Conservation (phyloP, 768 basidiomycete species). For the Lyophyllum atratum region DNA sequence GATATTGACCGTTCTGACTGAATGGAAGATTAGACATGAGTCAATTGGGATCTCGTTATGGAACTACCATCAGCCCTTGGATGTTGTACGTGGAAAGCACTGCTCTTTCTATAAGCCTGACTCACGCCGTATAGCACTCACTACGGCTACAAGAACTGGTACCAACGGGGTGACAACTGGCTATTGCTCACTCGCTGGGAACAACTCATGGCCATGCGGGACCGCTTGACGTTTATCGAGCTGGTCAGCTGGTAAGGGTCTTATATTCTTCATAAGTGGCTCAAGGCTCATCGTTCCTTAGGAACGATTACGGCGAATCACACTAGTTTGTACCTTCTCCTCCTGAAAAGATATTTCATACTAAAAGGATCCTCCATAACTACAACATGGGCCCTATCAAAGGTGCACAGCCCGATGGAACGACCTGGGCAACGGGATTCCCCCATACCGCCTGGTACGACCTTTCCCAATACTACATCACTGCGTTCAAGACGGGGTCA, state of each 20-base stretch:
- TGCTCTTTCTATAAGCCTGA: background rate
- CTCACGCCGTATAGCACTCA: constrained; percentile 46
- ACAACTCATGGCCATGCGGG: constrained; percentile 59
- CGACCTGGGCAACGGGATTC: constrained; percentile 43
- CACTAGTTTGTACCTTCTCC: constrained; percentile 48
- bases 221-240: constrained; percentile 57
- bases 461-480: constrained; percentile 65
- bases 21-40: constrained; percentile 33
- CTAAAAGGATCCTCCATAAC: background rate
- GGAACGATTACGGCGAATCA: constrained; percentile 81
- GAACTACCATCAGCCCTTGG: constrained; percentile 49
- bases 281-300: constrained; percentile 15
- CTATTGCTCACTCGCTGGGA: constrained; percentile 73
- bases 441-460: constrained; percentile 60
- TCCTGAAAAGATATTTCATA: background rate
- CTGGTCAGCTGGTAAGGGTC: constrained; percentile 62
- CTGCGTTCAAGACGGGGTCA: constrained; percentile 65
- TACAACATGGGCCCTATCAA: constrained; percentile 60
- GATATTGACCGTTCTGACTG: background rate
- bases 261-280: background rate
- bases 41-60: constrained; percentile 45
- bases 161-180: constrained; percentile 69
- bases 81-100: constrained; percentile 36
- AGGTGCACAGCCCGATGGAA: constrained; percentile 44
- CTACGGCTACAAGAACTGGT: constrained; percentile 63